Percentiles rank a stretch among this genome's conserved stretches.
phyloP scores from a whole-genome alignment of 108 stramenopile genomes.

The Pseudonitzschia pungens region DNA sequence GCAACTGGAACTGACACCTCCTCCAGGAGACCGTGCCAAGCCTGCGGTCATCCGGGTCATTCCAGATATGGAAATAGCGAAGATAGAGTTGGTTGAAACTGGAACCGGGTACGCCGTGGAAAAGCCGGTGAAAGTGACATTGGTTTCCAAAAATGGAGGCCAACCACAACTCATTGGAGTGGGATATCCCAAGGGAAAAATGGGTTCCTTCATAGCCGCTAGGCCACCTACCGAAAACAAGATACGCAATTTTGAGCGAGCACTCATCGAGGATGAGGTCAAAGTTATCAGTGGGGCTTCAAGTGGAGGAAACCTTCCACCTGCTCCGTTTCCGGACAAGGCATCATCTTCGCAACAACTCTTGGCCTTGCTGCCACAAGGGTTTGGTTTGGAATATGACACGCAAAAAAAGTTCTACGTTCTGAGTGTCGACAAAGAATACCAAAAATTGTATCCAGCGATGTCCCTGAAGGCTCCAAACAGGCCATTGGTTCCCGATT shows the following conservation, averaged over 20 bases:
- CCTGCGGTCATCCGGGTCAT: neutral
- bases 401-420: conserved; percentile 40
- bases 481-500: conserved; percentile 49
- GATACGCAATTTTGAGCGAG: conserved; percentile 22
- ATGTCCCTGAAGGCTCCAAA: conserved; percentile 13
- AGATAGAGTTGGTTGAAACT: conserved; percentile 42
- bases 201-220: conserved; percentile 17
- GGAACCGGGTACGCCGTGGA: conserved; percentile 66
- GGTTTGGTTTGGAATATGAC: conserved; percentile 57
- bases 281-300: conserved; percentile 22
- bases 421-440: conserved; percentile 31
- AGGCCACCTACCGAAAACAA: conserved; percentile 15
- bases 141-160: conserved; percentile 16
- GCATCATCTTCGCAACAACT: conserved; percentile 46
- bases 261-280: neutral
- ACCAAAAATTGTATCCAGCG: conserved; percentile 23
- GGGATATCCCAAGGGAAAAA: conserved; percentile 18
- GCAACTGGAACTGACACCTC: conserved; percentile 41
- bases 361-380: conserved; percentile 53
- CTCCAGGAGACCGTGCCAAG: conserved; percentile 16
- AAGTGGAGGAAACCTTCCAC: conserved; percentile 20
- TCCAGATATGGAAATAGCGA: conserved; percentile 45
- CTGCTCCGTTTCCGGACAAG: conserved; percentile 26
- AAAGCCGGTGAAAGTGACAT: conserved; percentile 36
- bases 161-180: conserved; percentile 18